Evolutionary conservation across 352 stramenopile species (phyloP), one percentile per base, ranked within the genome.

Genomic region (Phytopythium aichiense): DNA sequence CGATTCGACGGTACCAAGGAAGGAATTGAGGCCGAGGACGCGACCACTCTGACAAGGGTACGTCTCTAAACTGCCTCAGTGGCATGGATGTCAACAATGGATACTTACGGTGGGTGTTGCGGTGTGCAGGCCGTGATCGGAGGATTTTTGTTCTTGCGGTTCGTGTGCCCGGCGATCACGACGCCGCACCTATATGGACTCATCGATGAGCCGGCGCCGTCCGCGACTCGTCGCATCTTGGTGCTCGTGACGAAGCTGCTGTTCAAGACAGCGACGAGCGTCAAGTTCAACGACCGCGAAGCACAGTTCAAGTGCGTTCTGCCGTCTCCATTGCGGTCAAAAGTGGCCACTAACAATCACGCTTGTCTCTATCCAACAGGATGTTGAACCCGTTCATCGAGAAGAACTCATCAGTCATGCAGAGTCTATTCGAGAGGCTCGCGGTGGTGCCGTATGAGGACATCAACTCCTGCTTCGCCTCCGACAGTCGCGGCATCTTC

Each of bases 321-420:
- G 15, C 25, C 8, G n/a, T 7, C 46, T 31, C n/a, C 46, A 20
- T 33, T 8, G 6, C 30, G n/a, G 20, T 38, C 16, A 15, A 16
- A 9, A 22, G 16, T 4, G 20, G 42, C 11, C 33, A 2, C 56
- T 50, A 51, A 25, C 52, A 35, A 50, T 37, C 25, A 38, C 42
- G 16, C 7, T 25, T 43, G 49, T 16, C 57, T 28, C 28, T 69
- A 23, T 52, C 25, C 31, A 46, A 22, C 54, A 93, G 87, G 59
- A 80, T 94, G 31, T 69, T 96, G 48, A 96, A 96, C 71, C 76
- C 82, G 42, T 96, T 96, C 66, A 94, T 96, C 55, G 81, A 92
- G 54, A 76, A 77, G 25, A 96, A 96, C 51, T 89, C 87, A 4
- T 66, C 74, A 12, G 74, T 70, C 28, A 94, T 96, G 56, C 77